A percentile compares a stretch with the other conserved stretches of the same genome.
Conservation (phyloP, 371 early-diverging fungal species). For the Zychaea mexicana region DNA sequence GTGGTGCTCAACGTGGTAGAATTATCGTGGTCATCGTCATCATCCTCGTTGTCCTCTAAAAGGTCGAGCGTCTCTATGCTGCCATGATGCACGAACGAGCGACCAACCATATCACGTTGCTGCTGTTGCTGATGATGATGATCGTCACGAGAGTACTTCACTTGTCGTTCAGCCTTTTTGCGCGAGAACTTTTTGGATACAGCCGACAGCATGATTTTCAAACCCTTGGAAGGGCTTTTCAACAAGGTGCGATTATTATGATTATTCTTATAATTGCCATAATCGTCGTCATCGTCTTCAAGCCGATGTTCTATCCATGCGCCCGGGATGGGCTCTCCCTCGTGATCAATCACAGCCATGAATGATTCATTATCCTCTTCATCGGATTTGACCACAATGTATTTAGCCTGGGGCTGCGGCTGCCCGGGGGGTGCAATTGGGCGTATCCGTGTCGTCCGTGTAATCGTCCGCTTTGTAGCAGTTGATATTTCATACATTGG, state of each 20-base stretch:
- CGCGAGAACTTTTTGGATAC: slow-evolving; percentile 52
- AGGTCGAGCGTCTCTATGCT: slow-evolving; percentile 1
- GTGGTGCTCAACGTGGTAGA: slow-evolving; percentile 4
- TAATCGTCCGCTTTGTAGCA: slow-evolving; percentile 32
- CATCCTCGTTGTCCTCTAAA: background rate
- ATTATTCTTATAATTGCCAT: background rate
- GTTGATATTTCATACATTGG: slow-evolving; percentile 40
- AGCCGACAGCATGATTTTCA: slow-evolving; percentile 51
- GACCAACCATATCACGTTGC: slow-evolving; percentile 24
- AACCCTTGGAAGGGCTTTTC: slow-evolving; percentile 13
- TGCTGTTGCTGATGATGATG: background rate
- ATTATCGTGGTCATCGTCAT: background rate
- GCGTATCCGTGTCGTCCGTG: slow-evolving; percentile 36
- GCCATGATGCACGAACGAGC: background rate
- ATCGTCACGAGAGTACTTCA: slow-evolving; percentile 13
- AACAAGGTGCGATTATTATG: background rate
- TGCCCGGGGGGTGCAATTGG: slow-evolving; percentile 20
- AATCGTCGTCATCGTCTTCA: background rate
- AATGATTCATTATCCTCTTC: slow-evolving; percentile 40
- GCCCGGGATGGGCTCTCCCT: slow-evolving; percentile 6
- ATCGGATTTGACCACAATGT: slow-evolving; percentile 32
- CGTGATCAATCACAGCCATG: slow-evolving; percentile 37
- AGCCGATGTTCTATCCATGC: slow-evolving; percentile 19
- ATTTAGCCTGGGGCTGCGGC: slow-evolving; percentile 22
- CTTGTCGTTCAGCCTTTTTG: slow-evolving; percentile 41